phyloP scores from a whole-genome alignment of 208 protist species.

The Trypanosoma grayi region DNA sequence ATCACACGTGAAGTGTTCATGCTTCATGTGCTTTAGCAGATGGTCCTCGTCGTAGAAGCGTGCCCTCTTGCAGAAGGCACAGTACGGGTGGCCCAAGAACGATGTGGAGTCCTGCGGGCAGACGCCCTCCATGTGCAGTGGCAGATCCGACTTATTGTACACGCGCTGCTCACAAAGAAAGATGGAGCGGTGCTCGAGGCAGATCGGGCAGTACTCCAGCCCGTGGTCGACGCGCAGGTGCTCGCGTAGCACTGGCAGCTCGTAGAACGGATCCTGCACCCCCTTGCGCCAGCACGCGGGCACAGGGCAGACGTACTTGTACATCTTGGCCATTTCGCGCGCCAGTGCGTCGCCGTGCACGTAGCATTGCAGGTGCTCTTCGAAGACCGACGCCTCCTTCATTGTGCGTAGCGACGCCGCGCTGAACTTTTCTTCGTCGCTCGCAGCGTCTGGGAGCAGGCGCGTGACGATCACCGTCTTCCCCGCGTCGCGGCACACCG shows the following conservation, averaged over 20 bases:
- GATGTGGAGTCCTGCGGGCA: slow-evolving; percentile 54
- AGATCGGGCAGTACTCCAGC: slow-evolving; percentile 72
- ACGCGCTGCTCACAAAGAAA: slow-evolving; percentile 87
- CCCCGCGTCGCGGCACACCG: slow-evolving; percentile 60
- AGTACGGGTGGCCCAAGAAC: slow-evolving; percentile 85
- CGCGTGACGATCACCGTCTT: slow-evolving; percentile 52
- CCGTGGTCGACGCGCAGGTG: slow-evolving; percentile 71
- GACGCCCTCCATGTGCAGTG: slow-evolving; percentile 59
- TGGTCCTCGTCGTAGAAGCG: slow-evolving; percentile 83
- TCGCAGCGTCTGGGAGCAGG: slow-evolving; percentile 23
- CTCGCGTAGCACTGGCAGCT: slow-evolving; percentile 51
- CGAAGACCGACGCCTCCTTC: slow-evolving; percentile 22
- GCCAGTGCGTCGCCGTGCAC: slow-evolving; percentile 54
- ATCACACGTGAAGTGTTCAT: slow-evolving; percentile 89
- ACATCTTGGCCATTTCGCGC: slow-evolving; percentile 65
- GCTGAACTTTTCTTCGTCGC: slow-evolving; percentile 54
- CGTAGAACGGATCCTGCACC: slow-evolving; percentile 73
- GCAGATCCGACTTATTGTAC: slow-evolving; percentile 45
- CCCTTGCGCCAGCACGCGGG: slow-evolving; percentile 62
- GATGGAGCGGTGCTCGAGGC: slow-evolving; percentile 57
- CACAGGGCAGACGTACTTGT: slow-evolving; percentile 68
- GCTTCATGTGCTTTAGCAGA: slow-evolving; percentile 85
- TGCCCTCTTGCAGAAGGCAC: slow-evolving; percentile 63
- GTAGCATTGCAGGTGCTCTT: slow-evolving; percentile 49
- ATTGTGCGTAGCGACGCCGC: slow-evolving; percentile 48